Percentiles rank a stretch among this genome's conserved stretches.
Conservation (phyloP, 495 filamentous ascomycete genomes). For the Penicillium fimorum region DNA sequence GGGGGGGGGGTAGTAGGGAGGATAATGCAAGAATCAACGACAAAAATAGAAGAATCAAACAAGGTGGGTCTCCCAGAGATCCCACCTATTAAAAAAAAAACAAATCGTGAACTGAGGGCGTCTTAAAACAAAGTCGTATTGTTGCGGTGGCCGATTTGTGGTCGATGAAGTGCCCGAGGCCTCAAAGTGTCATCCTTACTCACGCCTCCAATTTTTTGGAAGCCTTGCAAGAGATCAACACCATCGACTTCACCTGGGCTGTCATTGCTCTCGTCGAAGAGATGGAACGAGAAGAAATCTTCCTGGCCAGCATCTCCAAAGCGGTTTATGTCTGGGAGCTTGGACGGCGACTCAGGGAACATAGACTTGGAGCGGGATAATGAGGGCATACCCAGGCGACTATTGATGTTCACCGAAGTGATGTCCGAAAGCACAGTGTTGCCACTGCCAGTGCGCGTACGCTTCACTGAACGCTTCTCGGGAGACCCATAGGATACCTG, state of each 20-base stretch:
- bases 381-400: constrained; percentile 39
- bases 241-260: constrained; percentile 61
- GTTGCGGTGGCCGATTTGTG: constrained; percentile 41
- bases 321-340: constrained; percentile 51
- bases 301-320: constrained; percentile 57
- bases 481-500: constrained; percentile 66
- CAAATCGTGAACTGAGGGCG: background rate
- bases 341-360: constrained; percentile 49
- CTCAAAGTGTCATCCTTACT: constrained; percentile 34
- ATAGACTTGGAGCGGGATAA: constrained; percentile 42
- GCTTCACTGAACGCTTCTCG: constrained; percentile 68
- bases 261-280: constrained; percentile 52
- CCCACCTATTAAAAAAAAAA: background rate
- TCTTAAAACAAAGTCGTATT: constrained; percentile 45
- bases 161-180: constrained; percentile 34
- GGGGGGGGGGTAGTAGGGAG: constrained; percentile 2
- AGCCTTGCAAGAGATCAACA: constrained; percentile 83
- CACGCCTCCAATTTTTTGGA: constrained; percentile 77
- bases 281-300: constrained; percentile 61
- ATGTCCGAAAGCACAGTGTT: constrained; percentile 64
- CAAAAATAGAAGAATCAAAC: constrained; percentile 3
- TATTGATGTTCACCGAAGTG: constrained; percentile 53
- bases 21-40: constrained; percentile 10
- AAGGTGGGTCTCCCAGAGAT: constrained; percentile 5
- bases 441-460: constrained; percentile 52